A percentile compares a stretch with the other conserved stretches of the same genome.
These are phyloP conservation scores for Raffaelea albimanens DNA, from an alignment of 2,329 filamentous ascomycete species.

Conservation along the genomic window DNA sequence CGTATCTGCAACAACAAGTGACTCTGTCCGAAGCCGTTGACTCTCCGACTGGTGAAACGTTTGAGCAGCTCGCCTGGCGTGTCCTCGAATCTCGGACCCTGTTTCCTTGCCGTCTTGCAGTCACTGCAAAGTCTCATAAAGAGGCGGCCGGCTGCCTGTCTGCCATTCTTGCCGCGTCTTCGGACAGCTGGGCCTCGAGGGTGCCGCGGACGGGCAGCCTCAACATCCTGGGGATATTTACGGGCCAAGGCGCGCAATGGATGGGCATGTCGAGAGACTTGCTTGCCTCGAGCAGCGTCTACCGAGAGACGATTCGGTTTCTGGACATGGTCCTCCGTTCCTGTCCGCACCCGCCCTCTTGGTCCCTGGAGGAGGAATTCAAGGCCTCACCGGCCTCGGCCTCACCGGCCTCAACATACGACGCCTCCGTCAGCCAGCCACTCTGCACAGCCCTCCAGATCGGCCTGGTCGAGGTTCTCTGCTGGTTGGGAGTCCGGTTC, in stretches of 20 bases:
- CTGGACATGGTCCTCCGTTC: constrained; percentile 11
- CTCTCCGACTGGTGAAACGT: constrained; percentile 12
- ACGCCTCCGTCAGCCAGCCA: constrained; percentile 18
- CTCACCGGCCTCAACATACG: constrained; percentile 7
- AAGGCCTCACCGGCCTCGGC: neutral
- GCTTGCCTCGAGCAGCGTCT: constrained; percentile 17
- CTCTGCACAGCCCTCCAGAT: constrained; percentile 27
- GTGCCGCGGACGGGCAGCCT: constrained; percentile 1
- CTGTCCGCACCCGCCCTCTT: constrained; percentile 13
- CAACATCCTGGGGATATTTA: constrained; percentile 17
- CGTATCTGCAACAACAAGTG: neutral
- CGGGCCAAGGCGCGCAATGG: constrained; percentile 29
- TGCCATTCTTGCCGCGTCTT: constrained; percentile 7
- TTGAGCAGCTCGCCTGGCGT: constrained; percentile 3
- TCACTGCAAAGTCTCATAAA: too few species aligned
- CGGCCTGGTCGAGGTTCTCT: constrained; percentile 21
- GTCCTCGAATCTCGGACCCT: neutral
- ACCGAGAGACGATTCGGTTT: neutral
- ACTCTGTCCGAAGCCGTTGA: constrained; percentile 9
- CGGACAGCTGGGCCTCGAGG: neutral
- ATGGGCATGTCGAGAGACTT: constrained; percentile 8
- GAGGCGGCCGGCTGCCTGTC: neutral
- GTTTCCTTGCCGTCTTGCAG: too few species aligned
- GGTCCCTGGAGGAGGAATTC: constrained; percentile 5
- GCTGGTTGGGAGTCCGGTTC: constrained; percentile 11